Conservation (phyloP, 2,329 filamentous ascomycete genomes). For the Ophiostoma sp. region DNA sequence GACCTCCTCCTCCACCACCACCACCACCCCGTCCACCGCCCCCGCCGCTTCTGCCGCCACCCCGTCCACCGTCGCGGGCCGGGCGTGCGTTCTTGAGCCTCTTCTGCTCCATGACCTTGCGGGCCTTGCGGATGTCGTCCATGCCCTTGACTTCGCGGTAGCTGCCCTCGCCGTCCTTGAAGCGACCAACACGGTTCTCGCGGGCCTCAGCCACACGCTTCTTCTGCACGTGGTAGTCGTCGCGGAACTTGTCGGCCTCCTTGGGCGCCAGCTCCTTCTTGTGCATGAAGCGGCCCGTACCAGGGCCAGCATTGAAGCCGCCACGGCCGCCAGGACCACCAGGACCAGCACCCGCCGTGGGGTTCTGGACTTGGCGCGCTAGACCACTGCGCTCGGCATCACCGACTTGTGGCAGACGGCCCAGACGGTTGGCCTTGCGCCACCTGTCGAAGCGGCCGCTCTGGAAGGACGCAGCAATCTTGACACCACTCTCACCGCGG, state of each 20-base stretch:
- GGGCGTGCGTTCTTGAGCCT: conserved; percentile 88
- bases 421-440: conserved; percentile 82
- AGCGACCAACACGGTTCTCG: conserved; percentile 77
- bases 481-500: conserved; percentile 86
- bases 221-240: conserved; percentile 88
- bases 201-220: conserved; percentile 84
- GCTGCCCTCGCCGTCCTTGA: conserved; percentile 71
- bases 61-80: conserved; percentile 11
- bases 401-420: conserved; percentile 75
- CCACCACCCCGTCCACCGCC: conserved; percentile 11
- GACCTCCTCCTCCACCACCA: conserved; percentile 9
- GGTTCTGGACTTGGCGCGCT: conserved; percentile 34
- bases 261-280: conserved; percentile 87
- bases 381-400: conserved; percentile 65
- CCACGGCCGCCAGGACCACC: conserved; percentile 27
- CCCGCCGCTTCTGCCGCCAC: conserved; percentile 10
- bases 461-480: conserved; percentile 92
- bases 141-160: conserved; percentile 75
- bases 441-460: conserved; percentile 91
- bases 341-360: not conserved
- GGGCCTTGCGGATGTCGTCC: conserved; percentile 81
- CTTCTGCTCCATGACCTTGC: conserved; percentile 73
- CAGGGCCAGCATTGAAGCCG: conserved; percentile 36
- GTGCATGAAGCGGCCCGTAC: conserved; percentile 71
- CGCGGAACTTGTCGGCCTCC: conserved; percentile 85